Conservation (phyloP, 306 rosid genomes). For the Cicer yamashitae region DNA sequence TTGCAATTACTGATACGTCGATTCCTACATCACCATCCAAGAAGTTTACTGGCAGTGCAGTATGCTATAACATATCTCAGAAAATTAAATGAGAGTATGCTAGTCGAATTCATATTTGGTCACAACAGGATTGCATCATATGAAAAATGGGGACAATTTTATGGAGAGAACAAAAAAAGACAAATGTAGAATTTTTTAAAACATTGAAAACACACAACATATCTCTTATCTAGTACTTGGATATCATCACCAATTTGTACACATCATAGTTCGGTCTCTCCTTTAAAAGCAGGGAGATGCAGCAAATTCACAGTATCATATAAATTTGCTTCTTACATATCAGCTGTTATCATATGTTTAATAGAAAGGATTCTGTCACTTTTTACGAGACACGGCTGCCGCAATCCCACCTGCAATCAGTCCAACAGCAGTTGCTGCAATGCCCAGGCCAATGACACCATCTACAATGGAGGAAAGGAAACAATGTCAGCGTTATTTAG, state of each 20-base stretch:
- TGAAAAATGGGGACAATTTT: not conserved
- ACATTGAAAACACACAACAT: constrained; percentile 9
- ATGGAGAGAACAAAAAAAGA: not conserved
- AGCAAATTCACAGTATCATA: constrained; percentile 41
- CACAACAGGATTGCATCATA: not conserved
- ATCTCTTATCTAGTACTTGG: constrained; percentile 30
- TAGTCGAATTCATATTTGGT: not conserved
- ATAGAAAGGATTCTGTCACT: constrained; percentile 47
- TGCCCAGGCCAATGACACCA: constrained; percentile 89
- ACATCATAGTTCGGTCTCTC: constrained; percentile 29
- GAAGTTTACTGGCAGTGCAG: not conserved
- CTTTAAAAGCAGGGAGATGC: constrained; percentile 32
- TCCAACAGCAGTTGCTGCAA: constrained; percentile 86
- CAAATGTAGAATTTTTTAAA: not conserved
- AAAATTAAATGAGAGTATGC: not conserved
- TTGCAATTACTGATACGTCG: not conserved
- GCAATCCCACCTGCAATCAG: constrained; percentile 85
- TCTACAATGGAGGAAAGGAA: constrained; percentile 58
- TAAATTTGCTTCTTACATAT: constrained; percentile 39
- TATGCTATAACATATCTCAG: not conserved
- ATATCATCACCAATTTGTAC: constrained; percentile 32
- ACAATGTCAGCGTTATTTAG: constrained; percentile 38
- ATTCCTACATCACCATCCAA: constrained; percentile 22
- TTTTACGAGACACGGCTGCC: constrained; percentile 67
- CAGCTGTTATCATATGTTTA: constrained; percentile 20